phyloP scores from a whole-genome alignment of 768 basidiomycete species.

The Cubamyces lactineus region DNA sequence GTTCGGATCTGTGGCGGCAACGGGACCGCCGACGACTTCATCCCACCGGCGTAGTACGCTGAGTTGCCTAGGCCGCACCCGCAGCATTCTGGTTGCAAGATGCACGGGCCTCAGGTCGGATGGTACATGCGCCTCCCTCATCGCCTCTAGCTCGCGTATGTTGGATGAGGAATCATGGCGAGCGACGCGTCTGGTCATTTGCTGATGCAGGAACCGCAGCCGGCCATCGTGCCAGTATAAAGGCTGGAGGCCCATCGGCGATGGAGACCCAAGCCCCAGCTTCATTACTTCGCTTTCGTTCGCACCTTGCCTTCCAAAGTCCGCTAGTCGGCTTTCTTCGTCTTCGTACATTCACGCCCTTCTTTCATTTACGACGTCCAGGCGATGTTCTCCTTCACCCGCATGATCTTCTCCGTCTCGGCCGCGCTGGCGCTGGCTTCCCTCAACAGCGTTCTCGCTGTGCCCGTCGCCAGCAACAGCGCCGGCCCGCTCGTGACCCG shows the following conservation, averaged over 20 bases:
- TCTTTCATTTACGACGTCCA: background rate
- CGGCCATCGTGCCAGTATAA: background rate
- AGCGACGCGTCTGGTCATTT: background rate
- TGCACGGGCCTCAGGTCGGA: no score
- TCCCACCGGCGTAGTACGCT: no score
- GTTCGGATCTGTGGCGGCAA: no score
- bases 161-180: no score
- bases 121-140: no score
- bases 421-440: slow-evolving; percentile 11
- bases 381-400: slow-evolving; percentile 4
- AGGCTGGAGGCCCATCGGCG: background rate
- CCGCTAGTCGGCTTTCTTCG: slow-evolving; percentile 1
- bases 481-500: background rate
- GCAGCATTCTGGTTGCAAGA: no score
- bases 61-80: no score
- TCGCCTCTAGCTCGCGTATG: no score
- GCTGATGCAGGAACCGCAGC: background rate
- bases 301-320: background rate
- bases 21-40: no score
- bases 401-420: slow-evolving; percentile 1
- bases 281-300: background rate
- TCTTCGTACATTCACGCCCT: background rate
- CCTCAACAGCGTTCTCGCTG: slow-evolving; percentile 1
- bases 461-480: background rate
- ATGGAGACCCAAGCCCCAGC: background rate